Percentiles rank a stretch among this genome's conserved stretches.
Conservation (phyloP, 352 stramenopile species). For the Elongisporangium anandrum region DNA sequence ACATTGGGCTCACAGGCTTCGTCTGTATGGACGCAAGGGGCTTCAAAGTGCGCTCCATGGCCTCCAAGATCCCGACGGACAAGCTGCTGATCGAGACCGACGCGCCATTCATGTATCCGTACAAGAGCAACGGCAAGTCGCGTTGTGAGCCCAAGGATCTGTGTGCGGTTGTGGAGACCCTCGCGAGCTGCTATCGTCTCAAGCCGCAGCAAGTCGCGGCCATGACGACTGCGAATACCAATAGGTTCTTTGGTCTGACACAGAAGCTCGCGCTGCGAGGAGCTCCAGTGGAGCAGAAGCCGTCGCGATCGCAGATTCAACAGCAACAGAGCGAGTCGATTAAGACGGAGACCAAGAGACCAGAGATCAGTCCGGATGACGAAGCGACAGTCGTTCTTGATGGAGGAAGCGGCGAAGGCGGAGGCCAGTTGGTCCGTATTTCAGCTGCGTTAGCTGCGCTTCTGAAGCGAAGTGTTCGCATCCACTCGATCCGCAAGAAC, state of each 20-base stretch:
- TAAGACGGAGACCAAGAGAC: not conserved
- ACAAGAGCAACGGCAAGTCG: constrained; percentile 24
- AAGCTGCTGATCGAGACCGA: constrained; percentile 73
- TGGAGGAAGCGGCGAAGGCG: constrained; percentile 73
- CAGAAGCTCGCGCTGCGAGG: constrained; percentile 7
- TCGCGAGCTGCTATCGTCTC: constrained; percentile 39
- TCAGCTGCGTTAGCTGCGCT: constrained; percentile 66
- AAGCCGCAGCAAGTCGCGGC: constrained; percentile 33
- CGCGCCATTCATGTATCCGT: constrained; percentile 74
- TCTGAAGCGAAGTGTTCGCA: constrained; percentile 42
- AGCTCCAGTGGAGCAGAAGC: not conserved
- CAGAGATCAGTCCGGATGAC: not conserved
- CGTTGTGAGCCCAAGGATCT: constrained; percentile 70
- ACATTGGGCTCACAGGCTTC: constrained; percentile 70
- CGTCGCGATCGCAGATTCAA: not conserved
- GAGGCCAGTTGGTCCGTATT: constrained; percentile 87
- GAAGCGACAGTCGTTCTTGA: constrained; percentile 26
- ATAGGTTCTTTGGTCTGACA: constrained; percentile 42
- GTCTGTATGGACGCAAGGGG: constrained; percentile 61
- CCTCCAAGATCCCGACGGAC: constrained; percentile 38
- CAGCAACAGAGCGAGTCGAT: not conserved
- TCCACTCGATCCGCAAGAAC: constrained; percentile 79
- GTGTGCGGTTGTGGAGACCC: constrained; percentile 47
- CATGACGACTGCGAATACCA: constrained; percentile 44
- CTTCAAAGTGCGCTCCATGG: constrained; percentile 35